These are phyloP conservation scores for Syncephalis plumigaleata DNA, from an alignment of 371 early-diverging fungal species.

Conservation along the genomic window DNA sequence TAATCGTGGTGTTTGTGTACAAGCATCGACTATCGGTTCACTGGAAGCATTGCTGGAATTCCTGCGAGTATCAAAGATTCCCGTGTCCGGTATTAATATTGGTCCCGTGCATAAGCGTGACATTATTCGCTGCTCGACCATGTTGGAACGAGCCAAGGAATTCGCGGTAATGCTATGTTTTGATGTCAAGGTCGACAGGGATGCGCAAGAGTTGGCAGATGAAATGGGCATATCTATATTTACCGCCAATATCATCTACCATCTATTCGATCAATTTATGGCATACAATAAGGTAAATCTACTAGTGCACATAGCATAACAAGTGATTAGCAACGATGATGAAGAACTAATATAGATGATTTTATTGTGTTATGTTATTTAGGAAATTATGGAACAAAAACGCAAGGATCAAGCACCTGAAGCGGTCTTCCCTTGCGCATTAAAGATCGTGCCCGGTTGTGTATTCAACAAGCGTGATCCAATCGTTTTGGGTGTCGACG, in stretches of 20 bases:
- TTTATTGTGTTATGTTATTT: conserved; percentile 9
- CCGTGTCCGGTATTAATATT: conserved; percentile 95
- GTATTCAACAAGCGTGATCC: conserved; percentile 96
- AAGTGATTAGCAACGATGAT: not conserved
- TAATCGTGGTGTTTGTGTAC: conserved; percentile 96
- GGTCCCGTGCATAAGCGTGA: conserved; percentile 99
- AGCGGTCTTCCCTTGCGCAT: conserved; percentile 93
- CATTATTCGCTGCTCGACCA: conserved; percentile 82
- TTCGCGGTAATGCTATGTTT: conserved; percentile 93
- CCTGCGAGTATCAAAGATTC: conserved; percentile 86
- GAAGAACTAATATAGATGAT: conserved; percentile 1
- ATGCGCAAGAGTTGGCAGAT: conserved; percentile 88
- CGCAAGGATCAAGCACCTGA: conserved; percentile 74
- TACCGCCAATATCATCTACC: conserved; percentile 98
- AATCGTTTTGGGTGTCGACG: conserved; percentile 96
- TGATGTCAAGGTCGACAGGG: conserved; percentile 97
- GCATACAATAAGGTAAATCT: conserved; percentile 36
- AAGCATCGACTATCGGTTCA: conserved; percentile 98
- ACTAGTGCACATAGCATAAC: conserved; percentile 5
- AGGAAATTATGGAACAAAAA: conserved; percentile 61
- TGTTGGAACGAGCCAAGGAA: conserved; percentile 85
- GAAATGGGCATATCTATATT: conserved; percentile 88
- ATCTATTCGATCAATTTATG: conserved; percentile 95
- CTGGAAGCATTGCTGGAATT: conserved; percentile 97
- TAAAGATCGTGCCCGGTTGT: conserved; percentile 89